These are phyloP conservation scores for Entelexis paramagnoliae DNA, from an alignment of 1,139 yeast genomes.

Conservation along the genomic window DNA sequence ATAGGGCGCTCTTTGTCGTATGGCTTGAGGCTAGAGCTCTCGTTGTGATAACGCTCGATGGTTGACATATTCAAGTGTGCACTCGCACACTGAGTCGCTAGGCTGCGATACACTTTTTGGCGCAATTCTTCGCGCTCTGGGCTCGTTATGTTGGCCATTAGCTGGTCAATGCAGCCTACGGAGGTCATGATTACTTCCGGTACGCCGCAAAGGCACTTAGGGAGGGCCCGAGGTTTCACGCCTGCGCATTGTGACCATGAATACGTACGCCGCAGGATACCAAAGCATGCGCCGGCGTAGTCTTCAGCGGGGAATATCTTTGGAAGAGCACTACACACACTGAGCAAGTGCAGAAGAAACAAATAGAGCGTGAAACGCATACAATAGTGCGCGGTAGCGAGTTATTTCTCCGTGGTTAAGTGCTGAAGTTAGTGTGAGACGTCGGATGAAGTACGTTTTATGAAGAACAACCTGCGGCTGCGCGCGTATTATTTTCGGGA, in stretches of 20 bases:
- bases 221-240: neutral
- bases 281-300: neutral
- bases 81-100: neutral
- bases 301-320: neutral
- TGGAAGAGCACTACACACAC: neutral
- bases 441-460: no score
- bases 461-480: no score
- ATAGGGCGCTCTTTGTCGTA: slow-evolving; percentile 1
- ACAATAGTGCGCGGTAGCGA: no score
- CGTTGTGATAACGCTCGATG: neutral
- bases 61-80: neutral
- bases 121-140: neutral
- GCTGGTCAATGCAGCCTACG: slow-evolving; percentile 12
- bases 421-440: no score
- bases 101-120: neutral
- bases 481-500: no score
- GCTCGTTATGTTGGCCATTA: slow-evolving; percentile 1
- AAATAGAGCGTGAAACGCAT: neutral
- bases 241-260: neutral
- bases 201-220: neutral
- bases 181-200: neutral
- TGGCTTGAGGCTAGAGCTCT: neutral
- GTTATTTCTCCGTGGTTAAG: no score
- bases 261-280: neutral
- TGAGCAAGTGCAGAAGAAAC: neutral